Evolutionary conservation across 2,329 filamentous ascomycete species (phyloP), one percentile per base, ranked within the genome.

Genomic region (Fusarium scirpi): DNA sequence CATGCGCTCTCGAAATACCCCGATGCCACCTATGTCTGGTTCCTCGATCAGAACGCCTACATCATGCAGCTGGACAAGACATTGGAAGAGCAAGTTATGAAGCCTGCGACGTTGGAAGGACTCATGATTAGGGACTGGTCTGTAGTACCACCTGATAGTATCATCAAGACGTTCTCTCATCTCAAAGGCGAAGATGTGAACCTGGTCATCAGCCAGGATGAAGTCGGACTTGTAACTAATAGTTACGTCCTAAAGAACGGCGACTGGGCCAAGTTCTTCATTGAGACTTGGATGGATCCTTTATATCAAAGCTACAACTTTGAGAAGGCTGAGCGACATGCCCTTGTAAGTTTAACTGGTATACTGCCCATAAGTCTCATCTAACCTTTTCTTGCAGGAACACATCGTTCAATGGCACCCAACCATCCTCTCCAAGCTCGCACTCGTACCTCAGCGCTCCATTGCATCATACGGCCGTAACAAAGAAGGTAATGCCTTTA

Each of bases 211-310:
- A 92, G 92, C 9, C 94, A 98, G 81, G 96, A 99, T 77, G 88
- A 87, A 49, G 91, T 92, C 38, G 94, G 95, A 8, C 78, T 99
- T 56, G 89, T 89, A 27, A 87, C 90, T 18, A 89, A 89, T 13
- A 97, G 93, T 80, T 91, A 97, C 67, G 83, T 98, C 16, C 78
- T 99, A 15, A 87, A 90, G 67, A 93, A 92, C 65, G 94, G 94
- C 24, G 93, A 96, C 58, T 99, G 95, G 93, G 92, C 93, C 46
- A 92, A 92, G 77, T 99, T 92, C 83, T 93, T 99, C 77, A 81
- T 98, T 20, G 96, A 99, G 78, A 92, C 93, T 2, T 99, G 96
- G 96, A 97, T 96, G 77, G 94, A 98, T 78, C 96, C 96, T 49
- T 84, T 98, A 45, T 99, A 97, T 81, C 87, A 95, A 69, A 92